Evolutionary conservation across 2,329 filamentous ascomycete genomes (phyloP).

Genomic region (Fusarium sarcochroum): DNA sequence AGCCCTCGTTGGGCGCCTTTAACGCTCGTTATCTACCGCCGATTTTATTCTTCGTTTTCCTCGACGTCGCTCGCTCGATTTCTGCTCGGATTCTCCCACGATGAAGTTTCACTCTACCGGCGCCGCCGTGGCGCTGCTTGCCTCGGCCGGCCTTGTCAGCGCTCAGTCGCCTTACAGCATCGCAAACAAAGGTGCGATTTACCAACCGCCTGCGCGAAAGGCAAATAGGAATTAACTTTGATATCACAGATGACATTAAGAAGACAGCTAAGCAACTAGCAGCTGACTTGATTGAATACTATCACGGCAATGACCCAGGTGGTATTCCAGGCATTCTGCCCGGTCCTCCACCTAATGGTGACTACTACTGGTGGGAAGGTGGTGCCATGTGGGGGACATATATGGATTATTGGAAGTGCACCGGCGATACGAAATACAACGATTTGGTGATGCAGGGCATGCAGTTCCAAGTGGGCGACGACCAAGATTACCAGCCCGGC

Average conservation of each 20-base stretch:
- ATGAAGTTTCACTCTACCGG: constrained; percentile 44
- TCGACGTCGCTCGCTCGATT: constrained; percentile 24
- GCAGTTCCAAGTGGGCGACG: constrained; percentile 66
- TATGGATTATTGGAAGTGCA: constrained; percentile 75
- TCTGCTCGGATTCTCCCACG: neutral
- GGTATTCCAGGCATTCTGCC: constrained; percentile 63
- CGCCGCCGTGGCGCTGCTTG: constrained; percentile 43
- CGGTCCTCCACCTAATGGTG: constrained; percentile 60
- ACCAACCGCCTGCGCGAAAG: neutral
- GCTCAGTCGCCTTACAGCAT: constrained; percentile 47
- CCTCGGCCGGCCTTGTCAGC: constrained; percentile 36
- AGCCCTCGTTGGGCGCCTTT: constrained; percentile 37
- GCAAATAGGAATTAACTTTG: constrained; percentile 30
- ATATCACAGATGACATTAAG: constrained; percentile 55
- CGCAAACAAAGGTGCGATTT: constrained; percentile 41
- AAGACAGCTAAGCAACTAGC: constrained; percentile 57
- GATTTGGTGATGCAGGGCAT: constrained; percentile 65
- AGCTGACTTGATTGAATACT: constrained; percentile 62
- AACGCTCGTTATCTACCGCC: constrained; percentile 26
- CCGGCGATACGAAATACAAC: constrained; percentile 72
- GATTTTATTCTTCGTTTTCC: constrained; percentile 8
- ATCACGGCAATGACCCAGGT: constrained; percentile 61
- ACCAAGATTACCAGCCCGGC: constrained; percentile 68
- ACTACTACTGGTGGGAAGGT: constrained; percentile 78
- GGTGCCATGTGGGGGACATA: constrained; percentile 73